Percentiles rank a stretch among this genome's conserved stretches.
phyloP scores from a whole-genome alignment of 805 yeast species.

The Candida argentea region DNA sequence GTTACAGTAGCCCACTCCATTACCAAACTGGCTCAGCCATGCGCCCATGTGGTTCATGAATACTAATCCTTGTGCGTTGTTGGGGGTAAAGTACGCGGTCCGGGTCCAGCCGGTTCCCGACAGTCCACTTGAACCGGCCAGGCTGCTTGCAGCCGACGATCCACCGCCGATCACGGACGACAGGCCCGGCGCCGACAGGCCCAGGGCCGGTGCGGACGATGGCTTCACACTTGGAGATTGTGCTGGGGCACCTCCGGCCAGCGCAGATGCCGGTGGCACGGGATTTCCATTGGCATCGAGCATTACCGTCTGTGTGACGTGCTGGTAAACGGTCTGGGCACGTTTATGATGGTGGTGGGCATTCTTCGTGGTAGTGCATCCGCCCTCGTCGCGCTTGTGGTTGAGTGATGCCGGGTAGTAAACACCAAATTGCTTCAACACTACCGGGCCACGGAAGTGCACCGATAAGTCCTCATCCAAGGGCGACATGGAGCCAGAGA shows the following conservation, averaged over 20 bases:
- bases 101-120: slow-evolving; percentile 46
- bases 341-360: slow-evolving; percentile 45
- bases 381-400: slow-evolving; percentile 36
- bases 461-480: slow-evolving; percentile 79
- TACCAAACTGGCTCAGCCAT: slow-evolving; percentile 82
- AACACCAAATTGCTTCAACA: slow-evolving; percentile 78
- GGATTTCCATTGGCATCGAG: slow-evolving; percentile 52
- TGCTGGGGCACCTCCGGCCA: slow-evolving; percentile 9
- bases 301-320: slow-evolving; percentile 72
- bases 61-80: slow-evolving; percentile 58
- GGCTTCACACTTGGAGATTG: slow-evolving; percentile 3
- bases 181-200: slow-evolving; percentile 15
- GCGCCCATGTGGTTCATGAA: slow-evolving; percentile 85
- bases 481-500: slow-evolving; percentile 70
- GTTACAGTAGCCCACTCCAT: slow-evolving; percentile 79
- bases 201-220: slow-evolving; percentile 2
- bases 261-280: slow-evolving; percentile 10
- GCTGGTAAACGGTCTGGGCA: slow-evolving; percentile 53
- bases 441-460: slow-evolving; percentile 85
- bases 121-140: slow-evolving; percentile 9
- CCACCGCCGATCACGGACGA: slow-evolving; percentile 6
- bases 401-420: slow-evolving; percentile 52
- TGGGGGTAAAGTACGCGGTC: slow-evolving; percentile 58
- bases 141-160: slow-evolving; percentile 8
- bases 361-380: slow-evolving; percentile 36